Conservation (phyloP, 352 stramenopile genomes). For the Phytophthora meadii region DNA sequence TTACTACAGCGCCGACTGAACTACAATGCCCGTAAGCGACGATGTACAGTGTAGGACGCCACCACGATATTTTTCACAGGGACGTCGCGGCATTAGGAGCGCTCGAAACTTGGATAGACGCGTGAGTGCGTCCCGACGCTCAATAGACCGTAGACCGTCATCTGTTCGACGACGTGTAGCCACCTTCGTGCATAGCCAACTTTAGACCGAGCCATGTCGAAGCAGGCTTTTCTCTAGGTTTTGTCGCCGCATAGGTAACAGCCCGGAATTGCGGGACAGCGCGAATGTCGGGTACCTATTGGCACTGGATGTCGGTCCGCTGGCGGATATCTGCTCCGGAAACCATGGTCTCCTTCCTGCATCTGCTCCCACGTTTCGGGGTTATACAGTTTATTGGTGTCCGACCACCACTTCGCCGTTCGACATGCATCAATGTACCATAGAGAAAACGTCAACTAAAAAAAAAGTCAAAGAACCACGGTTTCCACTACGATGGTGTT, state of each 20-base stretch:
- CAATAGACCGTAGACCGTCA: slow-evolving; percentile 2
- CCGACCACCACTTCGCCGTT: slow-evolving; percentile 25
- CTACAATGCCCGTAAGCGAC: slow-evolving; percentile 16
- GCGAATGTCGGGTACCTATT: neutral
- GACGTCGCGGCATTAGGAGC: slow-evolving; percentile 6
- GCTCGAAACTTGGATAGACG: slow-evolving; percentile 33
- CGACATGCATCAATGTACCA: slow-evolving; percentile 22
- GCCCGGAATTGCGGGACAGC: slow-evolving; percentile 8
- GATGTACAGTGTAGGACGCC: slow-evolving; percentile 24
- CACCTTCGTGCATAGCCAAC: slow-evolving; percentile 35
- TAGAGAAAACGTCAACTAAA: slow-evolving; percentile 26
- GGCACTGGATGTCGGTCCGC: slow-evolving; percentile 6
- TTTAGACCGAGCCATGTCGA: slow-evolving; percentile 1
- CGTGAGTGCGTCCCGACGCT: slow-evolving; percentile 31
- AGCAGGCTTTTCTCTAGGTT: slow-evolving; percentile 19
- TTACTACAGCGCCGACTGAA: slow-evolving; percentile 17
- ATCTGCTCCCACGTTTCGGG: slow-evolving; percentile 18
- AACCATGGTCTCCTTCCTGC: slow-evolving; percentile 7
- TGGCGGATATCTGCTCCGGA: slow-evolving; percentile 2
- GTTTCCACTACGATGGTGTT: slow-evolving; percentile 40
- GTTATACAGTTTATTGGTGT: slow-evolving; percentile 32
- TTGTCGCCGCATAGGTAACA: slow-evolving; percentile 27
- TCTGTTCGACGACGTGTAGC: slow-evolving; percentile 37
- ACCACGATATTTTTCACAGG: slow-evolving; percentile 37
- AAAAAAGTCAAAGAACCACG: slow-evolving; percentile 17